Base-by-base conservation (phyloP, 2,329 filamentous ascomycete species). In the Aspergillus costaricaensis region DNA sequence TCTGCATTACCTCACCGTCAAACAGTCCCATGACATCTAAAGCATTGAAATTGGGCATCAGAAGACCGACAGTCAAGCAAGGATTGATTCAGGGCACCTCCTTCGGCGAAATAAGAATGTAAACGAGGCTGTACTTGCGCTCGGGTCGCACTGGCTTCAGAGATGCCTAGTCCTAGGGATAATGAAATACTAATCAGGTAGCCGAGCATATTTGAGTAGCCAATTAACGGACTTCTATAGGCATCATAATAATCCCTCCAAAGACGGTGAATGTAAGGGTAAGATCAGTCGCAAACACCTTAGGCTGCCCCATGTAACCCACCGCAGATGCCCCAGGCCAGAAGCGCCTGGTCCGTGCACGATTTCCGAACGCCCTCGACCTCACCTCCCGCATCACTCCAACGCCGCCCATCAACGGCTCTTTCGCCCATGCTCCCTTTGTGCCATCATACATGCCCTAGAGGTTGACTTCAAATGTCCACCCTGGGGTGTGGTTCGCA, bases 381-480 rank as follows among this genome's bases (percentile, higher is more conserved):
- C 67, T 64, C 53, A 62, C 64, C 60, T 62, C 67, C 64, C 62
- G 59, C 67, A 67, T 66, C 67, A 57, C 63, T 63, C 63, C 63
- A 60, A 23, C 30, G 44, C 32, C 41, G 52, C 53, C 38, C 60
- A 57, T 59, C 60, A 59, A 52, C 64, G 55, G 62, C 61, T 63
- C 57, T 66, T 62, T 65, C 51, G 65, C 62, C 57, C 51, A 67
- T 68, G 65, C 57, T 57, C 61, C 55, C 56, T 39, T 50, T 51
- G 59, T 62, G 60, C 64, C 55, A 62, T 64, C 47, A 58, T 65
- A 59, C 66, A 65, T 70, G 64, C 68, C 69, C 68, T 67, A 70
- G 68, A 72, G 68, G 66, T 68, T 68, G 70, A 67, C 66, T 70
- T 76, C 74, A 72, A 74, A 77, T 76, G 74, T 74, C 70, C 70